Evolutionary conservation across 2,329 filamentous ascomycete species (phyloP).

Genomic region (Colletotrichum destructivum): DNA sequence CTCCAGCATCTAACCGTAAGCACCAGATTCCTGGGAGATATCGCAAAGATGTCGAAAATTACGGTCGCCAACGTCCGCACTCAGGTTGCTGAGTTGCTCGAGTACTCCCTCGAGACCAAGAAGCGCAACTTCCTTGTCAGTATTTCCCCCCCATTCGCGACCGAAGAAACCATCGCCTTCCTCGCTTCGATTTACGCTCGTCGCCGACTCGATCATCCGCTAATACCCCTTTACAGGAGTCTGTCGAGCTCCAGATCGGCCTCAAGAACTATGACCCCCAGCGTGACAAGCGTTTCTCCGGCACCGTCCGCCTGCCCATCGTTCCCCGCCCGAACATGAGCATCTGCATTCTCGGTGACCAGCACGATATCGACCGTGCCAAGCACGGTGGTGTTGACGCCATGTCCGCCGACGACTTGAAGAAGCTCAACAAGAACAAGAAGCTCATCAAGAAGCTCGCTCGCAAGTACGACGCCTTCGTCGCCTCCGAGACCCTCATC

Average conservation of each 20-base stretch:
- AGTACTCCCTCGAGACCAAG: slow-evolving; percentile 96
- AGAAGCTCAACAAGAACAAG: slow-evolving; percentile 99
- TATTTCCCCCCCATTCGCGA: neutral
- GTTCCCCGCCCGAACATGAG: slow-evolving; percentile 92
- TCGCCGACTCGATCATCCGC: neutral
- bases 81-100: slow-evolving; percentile 93
- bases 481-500: slow-evolving; percentile 97
- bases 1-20: slow-evolving; percentile 42
- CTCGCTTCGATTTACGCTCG: no score
- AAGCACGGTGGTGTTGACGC: slow-evolving; percentile 99
- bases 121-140: slow-evolving; percentile 93
- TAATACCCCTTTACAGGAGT: slow-evolving; percentile 62
- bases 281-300: slow-evolving; percentile 99
- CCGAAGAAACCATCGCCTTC: neutral
- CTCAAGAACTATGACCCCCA: slow-evolving; percentile 99
- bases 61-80: slow-evolving; percentile 94
- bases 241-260: slow-evolving; percentile 92
- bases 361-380: slow-evolving; percentile 99
- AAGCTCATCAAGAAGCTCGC: slow-evolving; percentile 99
- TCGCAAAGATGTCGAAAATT: slow-evolving; percentile 67
- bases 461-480: slow-evolving; percentile 99
- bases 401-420: slow-evolving; percentile 98
- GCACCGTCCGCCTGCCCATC: slow-evolving; percentile 95
- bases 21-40: slow-evolving; percentile 46
- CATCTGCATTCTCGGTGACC: slow-evolving; percentile 83